Base-by-base conservation (phyloP, 441 rosid species). In the Erodium texanum region DNA sequence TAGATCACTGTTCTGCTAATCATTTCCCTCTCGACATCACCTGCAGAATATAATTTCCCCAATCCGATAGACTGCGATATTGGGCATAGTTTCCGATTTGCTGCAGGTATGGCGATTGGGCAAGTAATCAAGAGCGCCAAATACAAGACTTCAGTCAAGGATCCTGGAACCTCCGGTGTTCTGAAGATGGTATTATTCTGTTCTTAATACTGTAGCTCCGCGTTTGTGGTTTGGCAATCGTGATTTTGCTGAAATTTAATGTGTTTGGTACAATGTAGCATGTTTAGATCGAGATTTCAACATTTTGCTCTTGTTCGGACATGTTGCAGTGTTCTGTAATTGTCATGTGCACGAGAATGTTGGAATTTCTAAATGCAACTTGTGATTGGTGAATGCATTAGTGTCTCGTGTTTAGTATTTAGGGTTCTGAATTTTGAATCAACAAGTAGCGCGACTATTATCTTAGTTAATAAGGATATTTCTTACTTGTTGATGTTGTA, bases 101-200 rank as follows among this genome's bases (percentile, higher is more conserved):
- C 62, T 6, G 62, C 24, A 18, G 62, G 23, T 36, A 88, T 92
- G 98, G 83, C 93, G 68, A 77, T 78, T 67, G 76, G 73, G 68
- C 89, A 84, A 68, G 81, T 87, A 66, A 77, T 81, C 12, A 91
- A 84, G 79, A 79, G 82, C 66, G 93, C 82, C 66, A 89, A 86
- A 81, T 88, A 85, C 83, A 92, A 92, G 77, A 83, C 82, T 69
- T 73, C 89, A 6, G 77, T 87, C 19, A 92, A 86, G 81, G 95
- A 92, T 67, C 83, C 88, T 16, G 98, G 98, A 69, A 80, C 88
- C 73, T 85, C 88, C 24, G 93, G 97, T 62, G 80, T 75, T 70
- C 80, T 92, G 22, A 77, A 79, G 71, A 63, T 89, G 85, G 97
- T 92, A 85, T 34, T 67, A 22, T 16, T 3, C 15, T 48, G 14